Base-by-base conservation (phyloP, 169 alveolate genomes). In the Cardiosporidium cionae region DNA sequence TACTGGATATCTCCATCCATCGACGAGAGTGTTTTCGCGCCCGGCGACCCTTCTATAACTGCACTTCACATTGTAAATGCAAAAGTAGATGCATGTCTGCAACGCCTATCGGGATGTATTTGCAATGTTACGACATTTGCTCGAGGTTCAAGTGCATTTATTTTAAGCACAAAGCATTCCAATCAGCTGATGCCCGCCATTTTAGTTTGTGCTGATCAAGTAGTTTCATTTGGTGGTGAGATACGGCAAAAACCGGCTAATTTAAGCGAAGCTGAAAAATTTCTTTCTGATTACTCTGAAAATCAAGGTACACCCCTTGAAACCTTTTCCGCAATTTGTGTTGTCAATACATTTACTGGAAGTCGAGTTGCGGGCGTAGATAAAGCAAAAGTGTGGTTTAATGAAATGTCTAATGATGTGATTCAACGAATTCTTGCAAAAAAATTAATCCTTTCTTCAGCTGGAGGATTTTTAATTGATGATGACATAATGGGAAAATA, bases 181-280 rank as follows among this genome's bases (percentile, higher is more conserved):
- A 32, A 7, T 9, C 27, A 44, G 67, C 68, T 36, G 16, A 37
- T 52, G n/a, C 75, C 75, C 36, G 1, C 32, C 5, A 36, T 37
- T 37, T n/a, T 22, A n/a, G 2, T 68, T 32, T 68, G 75, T 31
- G 4, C 72, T 2, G 75, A 68, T 53, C 75, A 68, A 7, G 70
- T 68, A 3, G 75, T n/a, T 32, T 44, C 52, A 25, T 68, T 23
- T 65, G 22, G 34, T 9, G 72, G 5, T 0, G 3, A 7, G 6
- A 68, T 68, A 28, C n/a, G 75, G 70, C 68, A 52, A n/a, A 68
- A 68, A 22, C 75, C 75, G 71, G 70, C 1, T n/a, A 68, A 25
- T 65, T 28, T 37, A 53, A 31, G 22, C 9, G 75, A 44, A 28
- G 75, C 72, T 2, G 70, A 36, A 16, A 31, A 25, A 5, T 68